Percentiles rank a stretch among this genome's conserved stretches.
phyloP scores from a whole-genome alignment of 176 grass and related monocot genomes.

The Rhynchospora pubera region DNA sequence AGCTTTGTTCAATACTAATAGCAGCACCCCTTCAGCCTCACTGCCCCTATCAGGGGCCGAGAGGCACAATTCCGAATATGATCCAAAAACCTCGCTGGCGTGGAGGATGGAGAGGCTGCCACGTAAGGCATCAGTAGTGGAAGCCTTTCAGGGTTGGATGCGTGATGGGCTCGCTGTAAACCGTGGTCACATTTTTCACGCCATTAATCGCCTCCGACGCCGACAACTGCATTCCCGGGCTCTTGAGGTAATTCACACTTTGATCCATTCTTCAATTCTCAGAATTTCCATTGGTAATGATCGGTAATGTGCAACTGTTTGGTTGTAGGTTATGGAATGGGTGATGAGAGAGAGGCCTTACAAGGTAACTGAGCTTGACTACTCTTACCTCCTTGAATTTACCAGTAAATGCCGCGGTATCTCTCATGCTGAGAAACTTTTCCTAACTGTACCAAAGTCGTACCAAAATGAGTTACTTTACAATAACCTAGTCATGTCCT shows the following conservation, averaged over 20 bases:
- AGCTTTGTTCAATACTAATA: background rate
- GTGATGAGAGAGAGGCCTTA: slow-evolving; percentile 92
- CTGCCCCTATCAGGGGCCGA: background rate
- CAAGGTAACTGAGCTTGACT: slow-evolving; percentile 82
- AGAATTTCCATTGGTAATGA: background rate
- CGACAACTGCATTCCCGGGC: slow-evolving; percentile 42
- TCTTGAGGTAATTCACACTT: slow-evolving; percentile 39
- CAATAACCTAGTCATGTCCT: slow-evolving; percentile 82
- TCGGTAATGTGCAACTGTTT: background rate
- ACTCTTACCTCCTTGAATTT: slow-evolving; percentile 87
- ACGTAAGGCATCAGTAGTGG: slow-evolving; percentile 36
- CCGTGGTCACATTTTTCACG: slow-evolving; percentile 70
- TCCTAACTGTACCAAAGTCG: slow-evolving; percentile 54
- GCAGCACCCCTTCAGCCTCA: background rate
- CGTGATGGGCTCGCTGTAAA: slow-evolving; percentile 52
- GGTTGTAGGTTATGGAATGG: slow-evolving; percentile 82
- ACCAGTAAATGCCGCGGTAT: slow-evolving; percentile 82
- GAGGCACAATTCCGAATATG: background rate
- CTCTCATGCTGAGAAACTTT: slow-evolving; percentile 66
- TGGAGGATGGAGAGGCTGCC: slow-evolving; percentile 55
- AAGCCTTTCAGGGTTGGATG: slow-evolving; percentile 80
- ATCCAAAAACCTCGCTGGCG: slow-evolving; percentile 34
- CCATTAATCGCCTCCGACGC: slow-evolving; percentile 74
- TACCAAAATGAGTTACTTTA: slow-evolving; percentile 83
- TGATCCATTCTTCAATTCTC: background rate